Conservation (phyloP, 176 grass and related monocot genomes). For the Cenchrus americanus region DNA sequence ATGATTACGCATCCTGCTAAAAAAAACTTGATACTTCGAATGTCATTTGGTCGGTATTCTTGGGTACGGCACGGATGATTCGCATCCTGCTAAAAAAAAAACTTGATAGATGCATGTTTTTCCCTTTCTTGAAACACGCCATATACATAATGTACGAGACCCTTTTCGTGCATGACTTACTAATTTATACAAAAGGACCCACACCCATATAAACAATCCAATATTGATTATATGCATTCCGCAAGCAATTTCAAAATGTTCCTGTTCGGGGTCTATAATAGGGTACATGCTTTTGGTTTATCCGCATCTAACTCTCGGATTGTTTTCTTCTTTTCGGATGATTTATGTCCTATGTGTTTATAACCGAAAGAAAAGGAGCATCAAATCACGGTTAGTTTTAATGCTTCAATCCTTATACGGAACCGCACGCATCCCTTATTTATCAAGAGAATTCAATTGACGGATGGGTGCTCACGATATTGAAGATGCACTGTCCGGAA, state of each 20-base stretch:
- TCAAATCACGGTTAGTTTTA: slow-evolving; percentile 72
- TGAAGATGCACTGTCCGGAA: slow-evolving; percentile 87
- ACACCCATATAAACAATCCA: background rate
- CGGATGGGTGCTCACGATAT: slow-evolving; percentile 92
- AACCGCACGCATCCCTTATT: background rate
- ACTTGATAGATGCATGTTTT: background rate
- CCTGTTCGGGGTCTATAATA: background rate
- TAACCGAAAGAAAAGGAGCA: slow-evolving; percentile 92
- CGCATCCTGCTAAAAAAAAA: too few species aligned
- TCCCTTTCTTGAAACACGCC: background rate
- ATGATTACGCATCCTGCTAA: background rate
- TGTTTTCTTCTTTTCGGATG: slow-evolving; percentile 56
- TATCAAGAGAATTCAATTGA: slow-evolving; percentile 18
- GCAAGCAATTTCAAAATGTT: slow-evolving; percentile 8
- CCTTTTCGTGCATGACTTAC: background rate
- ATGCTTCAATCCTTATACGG: slow-evolving; percentile 13
- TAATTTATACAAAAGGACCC: background rate
- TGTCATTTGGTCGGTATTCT: too few species aligned
- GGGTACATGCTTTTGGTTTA: background rate
- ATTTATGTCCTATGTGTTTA: slow-evolving; percentile 93
- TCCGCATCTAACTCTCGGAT: background rate
- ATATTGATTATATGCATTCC: background rate
- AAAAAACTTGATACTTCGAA: too few species aligned
- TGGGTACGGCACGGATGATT: too few species aligned
- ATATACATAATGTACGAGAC: background rate